Percentiles rank a stretch among this genome's conserved stretches.
Conservation (phyloP, 164 flowering plant genomes). For the Kalanchoe fedtschenkoi region DNA sequence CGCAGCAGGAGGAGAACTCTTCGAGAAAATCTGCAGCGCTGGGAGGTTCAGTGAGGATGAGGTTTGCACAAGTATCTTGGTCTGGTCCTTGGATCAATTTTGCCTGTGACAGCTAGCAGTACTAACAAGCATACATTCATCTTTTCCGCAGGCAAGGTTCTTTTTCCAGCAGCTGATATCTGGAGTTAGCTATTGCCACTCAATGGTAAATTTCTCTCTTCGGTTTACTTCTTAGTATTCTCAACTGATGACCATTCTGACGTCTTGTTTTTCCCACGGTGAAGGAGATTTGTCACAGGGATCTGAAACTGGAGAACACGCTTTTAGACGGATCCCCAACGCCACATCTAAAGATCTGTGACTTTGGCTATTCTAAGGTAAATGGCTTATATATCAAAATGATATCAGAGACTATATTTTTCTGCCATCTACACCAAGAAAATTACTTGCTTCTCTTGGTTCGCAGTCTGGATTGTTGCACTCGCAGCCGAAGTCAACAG, state of each 20-base stretch:
- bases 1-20: slow-evolving; percentile 79
- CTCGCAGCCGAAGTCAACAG: slow-evolving; percentile 66
- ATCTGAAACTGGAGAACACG: slow-evolving; percentile 49
- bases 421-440: neutral
- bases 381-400: neutral
- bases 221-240: neutral
- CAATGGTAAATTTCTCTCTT: slow-evolving; percentile 29
- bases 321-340: slow-evolving; percentile 45
- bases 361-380: slow-evolving; percentile 58
- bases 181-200: slow-evolving; percentile 65
- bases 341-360: slow-evolving; percentile 50
- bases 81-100: neutral
- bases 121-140: too few species aligned
- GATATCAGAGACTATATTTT: neutral
- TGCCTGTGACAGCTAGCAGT: too few species aligned
- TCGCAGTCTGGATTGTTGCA: slow-evolving; percentile 54
- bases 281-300: slow-evolving; percentile 58
- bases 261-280: slow-evolving; percentile 4
- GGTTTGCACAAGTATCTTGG: slow-evolving; percentile 16
- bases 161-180: slow-evolving; percentile 69
- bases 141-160: slow-evolving; percentile 50
- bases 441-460: neutral
- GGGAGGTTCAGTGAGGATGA: slow-evolving; percentile 76
- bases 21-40: slow-evolving; percentile 53
- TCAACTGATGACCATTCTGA: neutral